phyloP scores from a whole-genome alignment of 345 rosid species.

The Murraya koenigii region DNA sequence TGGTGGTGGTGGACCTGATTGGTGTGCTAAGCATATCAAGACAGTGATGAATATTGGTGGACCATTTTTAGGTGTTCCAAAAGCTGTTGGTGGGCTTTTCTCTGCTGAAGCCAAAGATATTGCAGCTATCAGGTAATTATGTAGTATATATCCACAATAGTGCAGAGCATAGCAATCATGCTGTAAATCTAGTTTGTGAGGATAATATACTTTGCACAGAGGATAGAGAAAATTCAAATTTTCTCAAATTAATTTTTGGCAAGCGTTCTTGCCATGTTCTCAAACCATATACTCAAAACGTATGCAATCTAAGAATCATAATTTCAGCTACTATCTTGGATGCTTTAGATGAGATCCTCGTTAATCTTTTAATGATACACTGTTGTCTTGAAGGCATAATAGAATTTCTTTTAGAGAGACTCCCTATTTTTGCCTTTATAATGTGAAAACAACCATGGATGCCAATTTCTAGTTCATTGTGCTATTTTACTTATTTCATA shows the following conservation, averaged over 20 bases:
- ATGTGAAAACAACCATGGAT: not conserved
- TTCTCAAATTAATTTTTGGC: not conserved
- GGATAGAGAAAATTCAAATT: not conserved
- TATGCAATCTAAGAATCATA: not conserved
- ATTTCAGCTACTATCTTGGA: not conserved
- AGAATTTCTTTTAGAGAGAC: not conserved
- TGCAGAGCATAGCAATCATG: not conserved
- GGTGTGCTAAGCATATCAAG: conserved; percentile 95
- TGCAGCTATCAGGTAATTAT: conserved; percentile 81
- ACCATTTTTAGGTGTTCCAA: conserved; percentile 94
- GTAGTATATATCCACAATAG: not conserved
- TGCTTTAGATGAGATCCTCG: not conserved
- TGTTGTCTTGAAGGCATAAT: not conserved
- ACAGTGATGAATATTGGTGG: conserved; percentile 94
- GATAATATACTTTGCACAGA: not conserved
- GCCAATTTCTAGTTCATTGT: not conserved
- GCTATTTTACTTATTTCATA: not conserved
- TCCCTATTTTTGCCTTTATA: not conserved
- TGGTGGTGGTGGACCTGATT: conserved; percentile 91
- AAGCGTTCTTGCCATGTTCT: not conserved
- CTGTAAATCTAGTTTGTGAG: not conserved
- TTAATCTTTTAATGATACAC: not conserved
- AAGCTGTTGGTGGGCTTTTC: conserved; percentile 84
- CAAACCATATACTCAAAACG: not conserved
- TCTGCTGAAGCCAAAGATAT: conserved; percentile 94